Conservation (phyloP, 1,284 basidiomycete species). For the Pseudozyma hubeiensis region DNA sequence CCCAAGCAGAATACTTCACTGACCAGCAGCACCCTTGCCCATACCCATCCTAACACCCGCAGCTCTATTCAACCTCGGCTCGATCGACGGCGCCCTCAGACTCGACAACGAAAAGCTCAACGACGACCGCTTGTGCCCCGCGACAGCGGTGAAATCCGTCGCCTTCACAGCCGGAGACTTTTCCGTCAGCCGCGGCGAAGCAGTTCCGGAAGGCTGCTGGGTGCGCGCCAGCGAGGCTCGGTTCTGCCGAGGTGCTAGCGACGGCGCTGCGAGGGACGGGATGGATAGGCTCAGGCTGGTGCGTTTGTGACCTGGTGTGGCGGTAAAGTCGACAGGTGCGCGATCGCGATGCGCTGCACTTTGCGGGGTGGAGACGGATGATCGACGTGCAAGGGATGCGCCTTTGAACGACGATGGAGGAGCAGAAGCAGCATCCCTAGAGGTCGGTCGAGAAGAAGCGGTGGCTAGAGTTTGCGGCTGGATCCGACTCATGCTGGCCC, state of each 20-base stretch:
- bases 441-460: no score
- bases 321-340: slow-evolving; percentile 34
- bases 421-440: background rate
- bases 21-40: background rate
- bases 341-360: slow-evolving; percentile 35
- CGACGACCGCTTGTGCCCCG: slow-evolving; percentile 11
- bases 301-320: slow-evolving; percentile 57
- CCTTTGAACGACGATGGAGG: background rate
- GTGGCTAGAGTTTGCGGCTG: background rate
- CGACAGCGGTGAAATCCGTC: slow-evolving; percentile 1
- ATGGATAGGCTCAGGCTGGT: slow-evolving; percentile 19
- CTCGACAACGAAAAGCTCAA: slow-evolving; percentile 7
- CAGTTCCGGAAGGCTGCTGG: background rate
- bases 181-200: background rate
- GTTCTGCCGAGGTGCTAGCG: slow-evolving; percentile 41
- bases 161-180: no score
- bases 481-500: slow-evolving; percentile 24
- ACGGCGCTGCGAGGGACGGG: slow-evolving; percentile 41
- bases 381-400: background rate
- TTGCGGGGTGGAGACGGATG: slow-evolving; percentile 10
- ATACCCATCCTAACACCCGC: slow-evolving; percentile 11
- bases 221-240: slow-evolving; percentile 29
- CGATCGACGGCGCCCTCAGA: slow-evolving; percentile 9
- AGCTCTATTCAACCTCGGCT: slow-evolving; percentile 22
- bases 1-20: no score